A percentile compares a stretch with the other conserved stretches of the same genome.
phyloP scores from a whole-genome alignment of 2,329 filamentous ascomycete genomes.

The Mollisia scopiformis region DNA sequence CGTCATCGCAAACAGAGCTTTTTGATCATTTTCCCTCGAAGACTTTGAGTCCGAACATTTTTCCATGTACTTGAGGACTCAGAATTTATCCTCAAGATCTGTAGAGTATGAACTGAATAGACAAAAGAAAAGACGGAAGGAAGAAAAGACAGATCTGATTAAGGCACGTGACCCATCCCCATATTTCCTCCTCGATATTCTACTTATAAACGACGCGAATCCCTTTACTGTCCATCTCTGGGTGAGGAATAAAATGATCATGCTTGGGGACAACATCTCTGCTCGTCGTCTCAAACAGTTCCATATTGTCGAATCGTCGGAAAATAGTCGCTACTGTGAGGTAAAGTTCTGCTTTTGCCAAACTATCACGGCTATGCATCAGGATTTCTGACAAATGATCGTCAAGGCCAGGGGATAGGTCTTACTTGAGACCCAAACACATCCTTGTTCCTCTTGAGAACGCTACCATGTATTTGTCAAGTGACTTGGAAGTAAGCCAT shows the following conservation, averaged over 20 bases:
- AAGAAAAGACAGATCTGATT: not conserved
- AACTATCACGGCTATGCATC: not conserved
- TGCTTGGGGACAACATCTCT: not conserved
- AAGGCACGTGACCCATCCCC: not conserved
- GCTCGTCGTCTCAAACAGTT: not conserved
- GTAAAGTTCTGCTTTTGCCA: not conserved
- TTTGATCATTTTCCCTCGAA: not conserved
- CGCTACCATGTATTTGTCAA: constrained; percentile 42
- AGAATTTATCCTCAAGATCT: not conserved
- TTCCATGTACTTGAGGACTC: too few species aligned
- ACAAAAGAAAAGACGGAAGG: not conserved
- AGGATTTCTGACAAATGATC: not conserved
- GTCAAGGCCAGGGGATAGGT: not conserved
- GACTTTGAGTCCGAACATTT: too few species aligned
- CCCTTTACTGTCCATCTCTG: not conserved
- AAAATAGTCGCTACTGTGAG: not conserved
- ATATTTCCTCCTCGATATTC: not conserved
- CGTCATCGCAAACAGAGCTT: not conserved
- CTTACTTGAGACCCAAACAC: constrained; percentile 22
- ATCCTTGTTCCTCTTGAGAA: constrained; percentile 19
- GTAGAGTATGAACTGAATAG: not conserved
- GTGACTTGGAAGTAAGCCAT: constrained; percentile 25
- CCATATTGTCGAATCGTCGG: not conserved
- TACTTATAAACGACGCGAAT: not conserved
- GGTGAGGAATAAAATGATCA: not conserved